Percentiles rank a stretch among this genome's conserved stretches.
Evolutionary conservation across 1,284 basidiomycete species (phyloP).

Genomic region (Apiotrichum brassicae): DNA sequence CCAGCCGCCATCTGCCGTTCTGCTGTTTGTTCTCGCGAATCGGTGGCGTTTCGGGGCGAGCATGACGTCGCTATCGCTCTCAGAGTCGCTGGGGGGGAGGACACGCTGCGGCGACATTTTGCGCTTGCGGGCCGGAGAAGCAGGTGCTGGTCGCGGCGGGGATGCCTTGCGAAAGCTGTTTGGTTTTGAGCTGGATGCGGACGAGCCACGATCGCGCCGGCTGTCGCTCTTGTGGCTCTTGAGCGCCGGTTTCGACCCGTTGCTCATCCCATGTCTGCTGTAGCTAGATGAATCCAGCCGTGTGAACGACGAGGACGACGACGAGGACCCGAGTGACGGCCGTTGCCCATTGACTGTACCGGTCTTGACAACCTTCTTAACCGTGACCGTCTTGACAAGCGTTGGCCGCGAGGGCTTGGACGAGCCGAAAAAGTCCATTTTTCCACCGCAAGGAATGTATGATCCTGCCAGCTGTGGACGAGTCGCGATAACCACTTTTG

Average conservation of each 20-base stretch:
- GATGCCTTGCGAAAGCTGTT: too few relatives aligned
- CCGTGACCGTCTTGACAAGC: conserved; percentile 20
- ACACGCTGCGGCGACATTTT: conserved; percentile 14
- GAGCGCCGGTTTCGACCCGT: neutral
- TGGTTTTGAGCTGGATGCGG: too few relatives aligned
- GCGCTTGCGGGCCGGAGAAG: conserved; percentile 1
- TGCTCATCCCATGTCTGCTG: neutral
- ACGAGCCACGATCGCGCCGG: neutral
- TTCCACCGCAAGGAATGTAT: too few relatives aligned
- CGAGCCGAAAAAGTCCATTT: conserved; percentile 31
- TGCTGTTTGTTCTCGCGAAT: conserved; percentile 2
- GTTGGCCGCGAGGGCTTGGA: conserved; percentile 13
- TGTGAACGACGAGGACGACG: neutral
- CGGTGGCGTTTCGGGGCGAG: conserved; percentile 17
- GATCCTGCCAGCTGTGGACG: too few relatives aligned
- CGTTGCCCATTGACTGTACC: neutral
- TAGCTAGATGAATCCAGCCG: neutral
- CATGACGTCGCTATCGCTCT: conserved; percentile 21
- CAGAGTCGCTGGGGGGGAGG: conserved; percentile 12
- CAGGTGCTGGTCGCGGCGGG: neutral
- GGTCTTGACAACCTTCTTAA: conserved; percentile 16
- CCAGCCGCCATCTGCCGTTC: conserved; percentile 6
- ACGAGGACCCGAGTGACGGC: neutral
- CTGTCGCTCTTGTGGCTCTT: neutral
- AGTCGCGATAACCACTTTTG: too few relatives aligned